Evolutionary conservation across 805 yeast species (phyloP), one percentile per base, ranked within the genome.

Genomic region (Starmera quercuum): DNA sequence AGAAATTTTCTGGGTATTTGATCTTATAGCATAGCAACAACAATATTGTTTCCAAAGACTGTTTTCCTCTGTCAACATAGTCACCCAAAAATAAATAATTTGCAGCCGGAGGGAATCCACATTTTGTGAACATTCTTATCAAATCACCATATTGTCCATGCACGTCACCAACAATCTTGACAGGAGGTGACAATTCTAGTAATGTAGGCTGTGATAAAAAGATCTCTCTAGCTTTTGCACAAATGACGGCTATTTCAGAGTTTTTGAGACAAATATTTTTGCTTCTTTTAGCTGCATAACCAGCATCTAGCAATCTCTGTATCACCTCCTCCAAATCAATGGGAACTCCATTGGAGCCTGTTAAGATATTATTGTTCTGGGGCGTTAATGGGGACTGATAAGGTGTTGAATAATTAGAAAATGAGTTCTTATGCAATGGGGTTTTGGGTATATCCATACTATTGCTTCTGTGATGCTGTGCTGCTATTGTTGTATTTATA

Each of bases 21-120:
- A 90, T 90, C 68, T 90, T 90, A 71, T 90, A 90, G 27, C 97
- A 97, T 55, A 90, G 74, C 54, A 90, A 68, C 44, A 90, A 67
- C 62, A 97, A 90, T 53, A 90, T 90, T 13, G 97, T 92, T 63
- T 90, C 98, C 49, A 92, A 67, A 20, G 95, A 85, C 68, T 92
- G 97, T 59, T 88, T 87, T 54, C 98, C 98, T 71, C 98, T 81
- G 68, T 90, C 98, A 46, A 90, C 98, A 57, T 90, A 90, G 70
- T 90, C 98, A 46, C 98, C 98, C 39, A 90, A 65, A 58, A 90
- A 90, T 51, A 90, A 69, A 66, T 90, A 90, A 67, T 90, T 90
- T 15, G 97, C 95, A 61, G 90, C 97, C 11, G 98, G 98, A 2
- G 98, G 98, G 71, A 92, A 90, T 3, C 97, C 98, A 52, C 98